phyloP scores from a whole-genome alignment of 352 stramenopile species.

The Phytophthora rubi region DNA sequence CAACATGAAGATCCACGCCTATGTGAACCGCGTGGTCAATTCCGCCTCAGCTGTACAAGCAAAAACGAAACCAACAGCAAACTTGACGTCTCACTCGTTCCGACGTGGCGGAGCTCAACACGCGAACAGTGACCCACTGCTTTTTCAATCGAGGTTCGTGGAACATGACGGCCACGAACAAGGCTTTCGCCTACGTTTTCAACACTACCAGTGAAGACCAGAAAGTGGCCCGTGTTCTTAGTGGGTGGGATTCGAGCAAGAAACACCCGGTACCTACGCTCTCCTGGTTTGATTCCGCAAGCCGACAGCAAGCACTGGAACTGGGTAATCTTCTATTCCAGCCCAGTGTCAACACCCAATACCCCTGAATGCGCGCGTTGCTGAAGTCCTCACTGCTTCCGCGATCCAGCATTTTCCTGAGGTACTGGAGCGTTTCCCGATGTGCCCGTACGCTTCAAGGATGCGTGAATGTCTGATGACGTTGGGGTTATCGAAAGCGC shows the following conservation, averaged over 20 bases:
- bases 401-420: slow-evolving; percentile 1
- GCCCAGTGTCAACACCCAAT: background rate
- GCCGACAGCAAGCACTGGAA: too few species aligned
- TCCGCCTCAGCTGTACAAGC: background rate
- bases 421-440: background rate
- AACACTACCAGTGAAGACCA: too few species aligned
- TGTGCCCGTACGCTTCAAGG: background rate
- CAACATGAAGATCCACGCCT: slow-evolving; percentile 7
- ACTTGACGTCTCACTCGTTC: slow-evolving; percentile 4
- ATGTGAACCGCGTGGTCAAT: background rate
- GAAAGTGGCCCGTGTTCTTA: too few species aligned
- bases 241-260: too few species aligned
- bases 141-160: too few species aligned
- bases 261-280: too few species aligned
- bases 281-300: too few species aligned
- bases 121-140: too few species aligned
- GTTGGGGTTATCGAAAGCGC: background rate
- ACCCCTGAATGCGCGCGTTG: background rate
- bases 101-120: background rate
- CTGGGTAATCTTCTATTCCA: background rate
- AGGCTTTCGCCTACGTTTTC: too few species aligned
- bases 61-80: background rate
- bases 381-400: background rate
- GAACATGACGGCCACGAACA: too few species aligned
- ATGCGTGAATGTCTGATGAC: slow-evolving; percentile 1